phyloP scores from a whole-genome alignment of 371 early-diverging fungal species.

The Mucor irregularis region DNA sequence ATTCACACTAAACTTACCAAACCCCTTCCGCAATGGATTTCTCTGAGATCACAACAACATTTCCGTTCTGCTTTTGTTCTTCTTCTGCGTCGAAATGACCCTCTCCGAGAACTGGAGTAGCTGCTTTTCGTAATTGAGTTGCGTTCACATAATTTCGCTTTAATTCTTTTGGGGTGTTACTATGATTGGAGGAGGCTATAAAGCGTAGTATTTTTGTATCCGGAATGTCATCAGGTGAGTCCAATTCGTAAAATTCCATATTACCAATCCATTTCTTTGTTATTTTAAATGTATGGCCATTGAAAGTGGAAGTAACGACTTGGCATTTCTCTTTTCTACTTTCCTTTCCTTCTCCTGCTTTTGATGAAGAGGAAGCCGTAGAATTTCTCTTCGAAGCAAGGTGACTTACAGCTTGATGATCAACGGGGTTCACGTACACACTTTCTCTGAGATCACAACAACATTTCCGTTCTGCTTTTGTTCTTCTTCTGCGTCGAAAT shows the following conservation, averaged over 20 bases:
- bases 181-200: slow-evolving; percentile 1
- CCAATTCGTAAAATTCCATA: background rate
- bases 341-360: no score
- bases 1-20: no score
- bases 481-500: slow-evolving; percentile 49
- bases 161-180: background rate
- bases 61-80: slow-evolving; percentile 35
- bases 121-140: slow-evolving; percentile 52
- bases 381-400: slow-evolving; percentile 4
- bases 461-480: slow-evolving; percentile 37
- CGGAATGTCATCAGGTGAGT: background rate
- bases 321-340: no score
- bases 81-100: slow-evolving; percentile 50
- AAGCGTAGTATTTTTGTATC: background rate
- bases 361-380: slow-evolving; percentile 31
- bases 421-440: background rate
- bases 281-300: background rate
- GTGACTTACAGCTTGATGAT: slow-evolving; percentile 16
- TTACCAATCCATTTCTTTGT: background rate
- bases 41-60: slow-evolving; percentile 44
- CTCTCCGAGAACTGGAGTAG: slow-evolving; percentile 46
- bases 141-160: slow-evolving; percentile 55
- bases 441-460: slow-evolving; percentile 41
- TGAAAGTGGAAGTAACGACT: no score
- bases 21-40: slow-evolving; percentile 22